Evolutionary conservation across 2,329 filamentous ascomycete genomes (phyloP).

Genomic region (Clonostachys sp.): DNA sequence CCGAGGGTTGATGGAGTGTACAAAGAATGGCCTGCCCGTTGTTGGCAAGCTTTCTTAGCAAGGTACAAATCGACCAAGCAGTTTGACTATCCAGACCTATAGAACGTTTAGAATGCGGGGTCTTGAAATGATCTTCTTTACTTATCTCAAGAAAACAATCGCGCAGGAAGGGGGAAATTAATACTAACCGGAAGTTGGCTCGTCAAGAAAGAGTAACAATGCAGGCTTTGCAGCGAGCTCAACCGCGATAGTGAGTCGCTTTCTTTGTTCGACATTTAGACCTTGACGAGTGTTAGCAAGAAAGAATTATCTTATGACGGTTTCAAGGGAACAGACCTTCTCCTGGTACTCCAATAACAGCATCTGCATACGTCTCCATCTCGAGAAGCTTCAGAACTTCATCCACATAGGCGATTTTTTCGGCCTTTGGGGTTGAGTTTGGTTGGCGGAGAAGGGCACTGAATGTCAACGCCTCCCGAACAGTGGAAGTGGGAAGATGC

Average conservation of each 20-base stretch:
- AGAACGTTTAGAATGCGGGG: too few relatives aligned
- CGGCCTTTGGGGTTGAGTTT: conserved; percentile 60
- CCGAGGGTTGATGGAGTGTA: conserved; percentile 55
- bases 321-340: conserved; percentile 17
- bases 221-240: conserved; percentile 30
- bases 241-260: conserved; percentile 39
- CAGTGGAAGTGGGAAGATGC: conserved; percentile 27
- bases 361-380: conserved; percentile 46
- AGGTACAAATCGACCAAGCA: conserved; percentile 52
- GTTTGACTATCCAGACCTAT: conserved; percentile 44
- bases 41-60: conserved; percentile 52
- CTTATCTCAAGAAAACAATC: too few relatives aligned
- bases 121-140: too few relatives aligned
- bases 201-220: conserved; percentile 43
- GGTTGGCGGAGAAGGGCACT: conserved; percentile 83
- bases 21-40: conserved; percentile 52
- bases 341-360: conserved; percentile 34
- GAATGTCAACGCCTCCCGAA: conserved; percentile 80
- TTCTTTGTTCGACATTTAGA: conserved; percentile 38
- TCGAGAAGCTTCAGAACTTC: conserved; percentile 45
- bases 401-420: conserved; percentile 66
- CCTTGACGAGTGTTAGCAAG: conserved; percentile 26
- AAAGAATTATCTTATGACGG: too few relatives aligned
- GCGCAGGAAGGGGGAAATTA: conserved; percentile 17
- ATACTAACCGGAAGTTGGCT: conserved; percentile 40